Conservation (phyloP, 352 stramenopile species). For the Phytophthora multivora region DNA sequence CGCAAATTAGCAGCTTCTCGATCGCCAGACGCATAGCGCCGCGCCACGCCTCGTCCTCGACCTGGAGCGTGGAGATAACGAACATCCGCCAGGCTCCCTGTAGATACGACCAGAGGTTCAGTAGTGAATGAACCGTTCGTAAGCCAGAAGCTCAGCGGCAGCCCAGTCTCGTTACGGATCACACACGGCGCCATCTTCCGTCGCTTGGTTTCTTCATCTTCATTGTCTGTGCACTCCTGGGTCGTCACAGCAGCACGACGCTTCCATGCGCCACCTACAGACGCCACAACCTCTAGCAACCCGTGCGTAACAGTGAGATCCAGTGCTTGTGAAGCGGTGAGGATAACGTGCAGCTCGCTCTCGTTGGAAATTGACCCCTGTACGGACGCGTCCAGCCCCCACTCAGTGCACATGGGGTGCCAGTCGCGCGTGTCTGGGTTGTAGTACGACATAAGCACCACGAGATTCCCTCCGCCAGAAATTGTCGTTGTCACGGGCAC, state of each 20-base stretch:
- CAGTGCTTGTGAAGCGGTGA: conserved; percentile 72
- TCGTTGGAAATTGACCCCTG: conserved; percentile 49
- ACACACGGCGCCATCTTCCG: conserved; percentile 72
- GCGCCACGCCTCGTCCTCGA: conserved; percentile 67
- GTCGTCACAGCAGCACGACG: conserved; percentile 25
- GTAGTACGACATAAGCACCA: conserved; percentile 77
- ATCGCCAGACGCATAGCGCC: conserved; percentile 70
- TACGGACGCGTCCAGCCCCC: conserved; percentile 69
- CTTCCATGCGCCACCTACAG: conserved; percentile 78
- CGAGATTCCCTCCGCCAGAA: conserved; percentile 68
- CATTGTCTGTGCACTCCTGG: conserved; percentile 12
- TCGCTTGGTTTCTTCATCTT: conserved; percentile 33
- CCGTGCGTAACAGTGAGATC: conserved; percentile 82
- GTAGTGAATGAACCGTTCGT: conserved; percentile 51
- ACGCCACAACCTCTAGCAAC: conserved; percentile 77
- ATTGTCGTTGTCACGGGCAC: conserved; percentile 48
- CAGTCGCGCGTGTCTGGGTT: conserved; percentile 83
- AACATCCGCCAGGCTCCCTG: conserved; percentile 56
- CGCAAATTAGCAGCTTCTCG: conserved; percentile 57
- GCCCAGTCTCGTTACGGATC: conserved; percentile 78
- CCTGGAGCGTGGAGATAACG: conserved; percentile 69
- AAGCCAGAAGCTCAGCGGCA: conserved; percentile 75
- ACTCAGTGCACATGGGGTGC: conserved; percentile 84
- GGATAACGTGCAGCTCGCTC: conserved; percentile 76
- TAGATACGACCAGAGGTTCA: conserved; percentile 40